phyloP scores from a whole-genome alignment of 1,139 yeast species.

The Hyphopichia pseudoburtonii region DNA sequence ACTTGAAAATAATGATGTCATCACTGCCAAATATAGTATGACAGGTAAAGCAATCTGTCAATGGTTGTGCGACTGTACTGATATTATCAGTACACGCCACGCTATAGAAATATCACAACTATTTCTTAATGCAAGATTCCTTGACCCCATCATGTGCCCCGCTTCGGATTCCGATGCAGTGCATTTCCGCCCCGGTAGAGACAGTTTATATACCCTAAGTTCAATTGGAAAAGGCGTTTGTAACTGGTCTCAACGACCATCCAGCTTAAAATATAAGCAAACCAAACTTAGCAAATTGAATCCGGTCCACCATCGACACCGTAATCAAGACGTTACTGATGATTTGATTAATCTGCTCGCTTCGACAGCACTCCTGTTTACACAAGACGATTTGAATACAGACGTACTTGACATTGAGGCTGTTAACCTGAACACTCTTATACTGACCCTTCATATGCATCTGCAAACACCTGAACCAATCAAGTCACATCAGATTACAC shows the following conservation, averaged over 20 bases:
- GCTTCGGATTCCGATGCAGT: slow-evolving; percentile 12
- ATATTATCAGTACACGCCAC: slow-evolving; percentile 56
- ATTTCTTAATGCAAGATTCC: slow-evolving; percentile 50
- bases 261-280: too few species aligned
- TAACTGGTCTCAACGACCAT: slow-evolving; percentile 28
- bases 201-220: slow-evolving; percentile 22
- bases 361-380: not conserved
- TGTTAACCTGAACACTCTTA: too few species aligned
- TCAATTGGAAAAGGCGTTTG: slow-evolving; percentile 18
- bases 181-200: slow-evolving; percentile 15
- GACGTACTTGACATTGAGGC: too few species aligned
- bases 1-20: slow-evolving; percentile 14
- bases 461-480: too few species aligned
- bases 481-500: not conserved
- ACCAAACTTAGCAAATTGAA: not conserved
- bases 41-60: slow-evolving; percentile 80
- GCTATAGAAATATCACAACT: slow-evolving; percentile 62
- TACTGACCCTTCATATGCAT: too few species aligned
- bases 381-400: not conserved
- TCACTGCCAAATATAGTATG: slow-evolving; percentile 45
- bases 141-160: slow-evolving; percentile 36
- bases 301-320: too few species aligned
- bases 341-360: not conserved
- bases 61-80: slow-evolving; percentile 91
- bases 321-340: too few species aligned